phyloP scores from a whole-genome alignment of 345 rosid genomes.

The Heritiera fomes region DNA sequence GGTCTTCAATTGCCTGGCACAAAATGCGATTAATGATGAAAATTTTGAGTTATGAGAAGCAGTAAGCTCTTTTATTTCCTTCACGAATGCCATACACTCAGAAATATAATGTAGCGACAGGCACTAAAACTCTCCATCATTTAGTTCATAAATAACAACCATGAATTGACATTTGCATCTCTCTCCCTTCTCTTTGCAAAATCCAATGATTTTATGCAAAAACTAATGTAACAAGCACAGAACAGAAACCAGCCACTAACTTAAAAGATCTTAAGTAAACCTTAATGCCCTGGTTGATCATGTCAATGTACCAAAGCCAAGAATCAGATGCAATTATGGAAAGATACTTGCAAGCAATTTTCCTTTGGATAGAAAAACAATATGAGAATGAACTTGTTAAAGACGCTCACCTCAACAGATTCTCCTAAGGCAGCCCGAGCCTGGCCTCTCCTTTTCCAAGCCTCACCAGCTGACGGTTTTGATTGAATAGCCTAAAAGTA shows the following conservation, averaged over 20 bases:
- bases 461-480: slow-evolving; percentile 94
- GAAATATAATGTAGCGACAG: slow-evolving; percentile 17
- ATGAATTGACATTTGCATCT: slow-evolving; percentile 8
- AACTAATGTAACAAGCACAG: not conserved
- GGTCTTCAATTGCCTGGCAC: slow-evolving; percentile 84
- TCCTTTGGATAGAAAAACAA: slow-evolving; percentile 10
- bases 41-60: not conserved
- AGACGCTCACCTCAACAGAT: slow-evolving; percentile 56
- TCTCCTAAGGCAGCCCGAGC: slow-evolving; percentile 97
- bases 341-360: slow-evolving; percentile 10
- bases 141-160: slow-evolving; percentile 13
- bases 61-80: slow-evolving; percentile 7
- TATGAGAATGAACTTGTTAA: slow-evolving; percentile 16
- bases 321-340: slow-evolving; percentile 6
- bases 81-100: not conserved
- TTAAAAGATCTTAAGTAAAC: slow-evolving; percentile 5
- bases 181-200: slow-evolving; percentile 18
- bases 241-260: slow-evolving; percentile 10
- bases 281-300: not conserved
- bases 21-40: slow-evolving; percentile 26
- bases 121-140: slow-evolving; percentile 16
- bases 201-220: not conserved
- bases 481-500: slow-evolving; percentile 74
- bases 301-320: slow-evolving; percentile 4
- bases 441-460: slow-evolving; percentile 99